These are phyloP conservation scores for Talaromyces sp. DNA, from an alignment of 2,329 filamentous ascomycete species.

Conservation along the genomic window DNA sequence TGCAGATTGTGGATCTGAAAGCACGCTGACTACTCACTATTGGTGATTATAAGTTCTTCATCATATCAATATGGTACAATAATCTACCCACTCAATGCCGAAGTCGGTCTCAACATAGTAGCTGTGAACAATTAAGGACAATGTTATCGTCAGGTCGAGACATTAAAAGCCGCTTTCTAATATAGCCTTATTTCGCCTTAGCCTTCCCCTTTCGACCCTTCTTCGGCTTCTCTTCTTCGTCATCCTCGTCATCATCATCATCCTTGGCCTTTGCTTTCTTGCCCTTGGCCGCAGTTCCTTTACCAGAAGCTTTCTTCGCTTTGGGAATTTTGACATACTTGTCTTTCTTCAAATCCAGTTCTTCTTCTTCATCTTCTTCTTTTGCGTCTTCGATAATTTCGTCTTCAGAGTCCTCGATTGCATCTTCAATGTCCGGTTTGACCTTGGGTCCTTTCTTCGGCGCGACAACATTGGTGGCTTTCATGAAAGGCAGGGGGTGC, in stretches of 20 bases:
- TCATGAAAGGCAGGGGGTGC: slow-evolving; percentile 95
- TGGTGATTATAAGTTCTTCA: background rate
- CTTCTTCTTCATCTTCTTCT: slow-evolving; percentile 68
- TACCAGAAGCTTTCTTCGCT: slow-evolving; percentile 31
- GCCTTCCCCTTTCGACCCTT: slow-evolving; percentile 42
- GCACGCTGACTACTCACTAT: background rate
- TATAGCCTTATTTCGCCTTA: slow-evolving; percentile 25
- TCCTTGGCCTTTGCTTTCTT: slow-evolving; percentile 37
- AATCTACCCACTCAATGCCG: background rate
- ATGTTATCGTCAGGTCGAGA: background rate
- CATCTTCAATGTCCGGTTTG: slow-evolving; percentile 91
- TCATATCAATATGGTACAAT: background rate
- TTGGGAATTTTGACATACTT: slow-evolving; percentile 95
- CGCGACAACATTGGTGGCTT: slow-evolving; percentile 71
- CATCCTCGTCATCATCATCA: slow-evolving; percentile 43
- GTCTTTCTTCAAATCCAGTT: slow-evolving; percentile 84
- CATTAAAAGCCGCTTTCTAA: background rate
- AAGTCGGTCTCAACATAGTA: background rate
- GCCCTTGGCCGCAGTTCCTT: slow-evolving; percentile 29
- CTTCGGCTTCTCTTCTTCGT: slow-evolving; percentile 54
- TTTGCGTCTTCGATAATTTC: slow-evolving; percentile 53
- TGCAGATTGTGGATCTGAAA: too few species aligned
- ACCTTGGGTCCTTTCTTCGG: slow-evolving; percentile 70
- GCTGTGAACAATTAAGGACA: background rate
- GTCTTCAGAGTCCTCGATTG: slow-evolving; percentile 84